phyloP scores from a whole-genome alignment of 441 rosid species.

The Adansonia grandidieri region DNA sequence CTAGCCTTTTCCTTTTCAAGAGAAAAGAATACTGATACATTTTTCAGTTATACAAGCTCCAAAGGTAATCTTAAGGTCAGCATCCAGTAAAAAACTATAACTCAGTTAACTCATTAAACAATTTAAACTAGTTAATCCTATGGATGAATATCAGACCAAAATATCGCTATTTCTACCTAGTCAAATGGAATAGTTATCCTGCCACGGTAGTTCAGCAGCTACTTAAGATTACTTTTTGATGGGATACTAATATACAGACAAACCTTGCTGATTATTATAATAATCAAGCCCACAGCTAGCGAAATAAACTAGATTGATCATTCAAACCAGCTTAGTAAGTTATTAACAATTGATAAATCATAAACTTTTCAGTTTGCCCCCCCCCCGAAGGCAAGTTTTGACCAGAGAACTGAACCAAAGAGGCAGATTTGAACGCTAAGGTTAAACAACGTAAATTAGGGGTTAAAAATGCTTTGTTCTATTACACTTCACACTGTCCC shows the following conservation, averaged over 20 bases:
- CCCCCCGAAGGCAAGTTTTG: neutral
- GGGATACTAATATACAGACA: constrained; percentile 6
- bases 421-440: neutral
- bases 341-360: neutral
- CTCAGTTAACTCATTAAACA: constrained; percentile 9
- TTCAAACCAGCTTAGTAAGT: constrained; percentile 1
- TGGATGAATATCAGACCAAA: constrained; percentile 10
- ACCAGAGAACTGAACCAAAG: neutral
- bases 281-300: neutral
- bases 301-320: neutral
- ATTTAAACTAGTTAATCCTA: constrained; percentile 4
- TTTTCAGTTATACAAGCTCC: constrained; percentile 9
- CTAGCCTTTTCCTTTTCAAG: constrained; percentile 6
- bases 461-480: neutral
- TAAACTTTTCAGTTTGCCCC: neutral
- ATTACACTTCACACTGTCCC: neutral
- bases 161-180: neutral
- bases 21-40: constrained; percentile 4
- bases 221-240: constrained; percentile 5
- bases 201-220: neutral
- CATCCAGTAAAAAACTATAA: neutral
- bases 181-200: constrained; percentile 2
- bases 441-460: neutral
- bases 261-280: constrained; percentile 4
- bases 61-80: constrained; percentile 4